phyloP scores from a whole-genome alignment of 106 monocot genomes.

The Acanthochlamys bracteata region DNA sequence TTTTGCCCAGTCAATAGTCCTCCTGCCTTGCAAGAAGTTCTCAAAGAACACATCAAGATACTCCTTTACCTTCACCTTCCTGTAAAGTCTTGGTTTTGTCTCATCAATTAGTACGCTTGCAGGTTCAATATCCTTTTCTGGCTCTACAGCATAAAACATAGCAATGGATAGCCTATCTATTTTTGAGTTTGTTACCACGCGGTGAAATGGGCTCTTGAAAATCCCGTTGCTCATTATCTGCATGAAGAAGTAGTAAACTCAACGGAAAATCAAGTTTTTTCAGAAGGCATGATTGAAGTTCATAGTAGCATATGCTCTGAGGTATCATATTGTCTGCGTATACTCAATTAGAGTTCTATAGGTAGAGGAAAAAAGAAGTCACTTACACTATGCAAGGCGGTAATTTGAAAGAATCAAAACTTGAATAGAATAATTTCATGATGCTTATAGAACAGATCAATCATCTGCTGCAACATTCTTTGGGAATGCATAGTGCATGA shows the following conservation, averaged over 20 bases:
- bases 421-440: too few species aligned
- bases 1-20: conserved; percentile 21
- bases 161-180: conserved; percentile 31
- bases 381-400: too few species aligned
- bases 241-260: neutral
- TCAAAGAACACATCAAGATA: conserved; percentile 14
- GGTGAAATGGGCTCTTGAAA: conserved; percentile 35
- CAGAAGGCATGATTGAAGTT: too few species aligned
- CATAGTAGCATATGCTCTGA: too few species aligned
- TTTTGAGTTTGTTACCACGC: conserved; percentile 25
- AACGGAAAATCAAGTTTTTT: too few species aligned
- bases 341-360: too few species aligned
- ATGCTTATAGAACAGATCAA: too few species aligned
- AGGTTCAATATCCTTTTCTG: conserved; percentile 21
- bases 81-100: conserved; percentile 24
- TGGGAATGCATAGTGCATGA: too few species aligned
- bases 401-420: too few species aligned
- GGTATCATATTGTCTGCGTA: too few species aligned
- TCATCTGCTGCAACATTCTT: too few species aligned
- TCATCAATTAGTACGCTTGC: conserved; percentile 22
- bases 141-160: conserved; percentile 25
- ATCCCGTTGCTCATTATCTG: conserved; percentile 53
- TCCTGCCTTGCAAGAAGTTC: conserved; percentile 17
- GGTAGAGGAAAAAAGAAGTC: too few species aligned
- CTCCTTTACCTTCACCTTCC: conserved; percentile 21